phyloP scores from a whole-genome alignment of 2,329 filamentous ascomycete genomes.

The Penicillium sclerotiorum region DNA sequence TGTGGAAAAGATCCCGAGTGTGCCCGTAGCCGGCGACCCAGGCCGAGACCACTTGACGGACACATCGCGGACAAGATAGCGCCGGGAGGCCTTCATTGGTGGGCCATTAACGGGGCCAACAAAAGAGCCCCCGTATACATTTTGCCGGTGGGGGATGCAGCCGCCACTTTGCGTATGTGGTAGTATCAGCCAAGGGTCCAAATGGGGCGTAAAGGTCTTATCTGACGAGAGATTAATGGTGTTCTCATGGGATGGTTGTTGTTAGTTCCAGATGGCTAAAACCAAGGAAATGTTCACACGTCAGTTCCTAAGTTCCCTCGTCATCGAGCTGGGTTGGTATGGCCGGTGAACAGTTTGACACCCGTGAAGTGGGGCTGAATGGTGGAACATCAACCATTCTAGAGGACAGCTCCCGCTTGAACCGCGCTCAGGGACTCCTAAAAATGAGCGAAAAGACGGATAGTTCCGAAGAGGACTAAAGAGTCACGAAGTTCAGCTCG shows the following conservation, averaged over 20 bases:
- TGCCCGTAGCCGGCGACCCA: conserved; percentile 15
- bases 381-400: conserved; percentile 7
- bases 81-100: background rate
- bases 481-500: too few relatives aligned
- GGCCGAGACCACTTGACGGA: conserved; percentile 21
- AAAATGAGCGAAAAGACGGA: background rate
- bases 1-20: conserved; percentile 21
- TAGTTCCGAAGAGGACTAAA: conserved; percentile 8
- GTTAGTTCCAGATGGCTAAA: background rate
- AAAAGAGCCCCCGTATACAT: too few relatives aligned
- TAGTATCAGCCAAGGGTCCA: too few relatives aligned
- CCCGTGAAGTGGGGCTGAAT: conserved; percentile 8
- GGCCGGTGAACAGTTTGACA: conserved; percentile 22
- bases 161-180: background rate
- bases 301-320: background rate
- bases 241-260: background rate
- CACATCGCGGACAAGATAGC: too few relatives aligned
- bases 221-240: background rate
- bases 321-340: conserved; percentile 7
- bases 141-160: conserved; percentile 1
- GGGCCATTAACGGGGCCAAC: too few relatives aligned
- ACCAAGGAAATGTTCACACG: background rate
- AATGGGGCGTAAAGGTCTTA: conserved; percentile 1
- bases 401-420: conserved; percentile 10
- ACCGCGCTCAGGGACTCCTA: conserved; percentile 1